phyloP scores from a whole-genome alignment of 164 flowering plant species.

The Saururus chinensis region DNA sequence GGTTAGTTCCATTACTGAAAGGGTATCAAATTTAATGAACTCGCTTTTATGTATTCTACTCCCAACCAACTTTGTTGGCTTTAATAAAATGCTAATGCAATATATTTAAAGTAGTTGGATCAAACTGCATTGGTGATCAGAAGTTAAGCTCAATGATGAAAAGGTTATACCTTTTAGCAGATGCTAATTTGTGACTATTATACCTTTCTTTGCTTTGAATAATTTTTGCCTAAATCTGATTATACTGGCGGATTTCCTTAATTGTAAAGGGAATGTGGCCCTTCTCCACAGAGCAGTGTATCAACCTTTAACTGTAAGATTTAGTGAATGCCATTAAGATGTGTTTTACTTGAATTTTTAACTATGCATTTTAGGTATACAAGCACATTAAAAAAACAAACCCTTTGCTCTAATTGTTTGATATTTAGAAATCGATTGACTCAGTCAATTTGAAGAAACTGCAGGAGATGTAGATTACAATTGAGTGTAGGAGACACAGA shows the following conservation, averaged over 20 bases:
- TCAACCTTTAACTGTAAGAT: no score
- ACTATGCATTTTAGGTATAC: no score
- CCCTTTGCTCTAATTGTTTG: no score
- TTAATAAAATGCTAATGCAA: background rate
- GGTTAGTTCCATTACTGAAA: conserved; percentile 35
- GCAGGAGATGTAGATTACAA: no score
- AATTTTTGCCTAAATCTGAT: background rate
- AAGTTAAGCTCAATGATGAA: background rate
- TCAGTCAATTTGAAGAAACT: no score
- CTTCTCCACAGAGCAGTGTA: background rate
- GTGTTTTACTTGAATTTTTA: no score
- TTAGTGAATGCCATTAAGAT: no score
- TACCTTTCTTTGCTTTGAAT: background rate
- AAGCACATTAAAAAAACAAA: no score
- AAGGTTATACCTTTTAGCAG: background rate
- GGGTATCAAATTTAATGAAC: background rate
- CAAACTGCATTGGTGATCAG: background rate
- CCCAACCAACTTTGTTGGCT: background rate
- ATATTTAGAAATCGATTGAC: no score
- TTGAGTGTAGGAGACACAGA: no score
- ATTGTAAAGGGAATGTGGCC: background rate
- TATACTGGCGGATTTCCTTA: background rate
- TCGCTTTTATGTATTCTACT: background rate
- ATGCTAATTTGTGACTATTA: background rate
- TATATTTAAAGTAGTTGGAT: background rate